Evolutionary conservation across 371 early-diverging fungal genomes (phyloP).

Genomic region (Saksenaea vasiformis): DNA sequence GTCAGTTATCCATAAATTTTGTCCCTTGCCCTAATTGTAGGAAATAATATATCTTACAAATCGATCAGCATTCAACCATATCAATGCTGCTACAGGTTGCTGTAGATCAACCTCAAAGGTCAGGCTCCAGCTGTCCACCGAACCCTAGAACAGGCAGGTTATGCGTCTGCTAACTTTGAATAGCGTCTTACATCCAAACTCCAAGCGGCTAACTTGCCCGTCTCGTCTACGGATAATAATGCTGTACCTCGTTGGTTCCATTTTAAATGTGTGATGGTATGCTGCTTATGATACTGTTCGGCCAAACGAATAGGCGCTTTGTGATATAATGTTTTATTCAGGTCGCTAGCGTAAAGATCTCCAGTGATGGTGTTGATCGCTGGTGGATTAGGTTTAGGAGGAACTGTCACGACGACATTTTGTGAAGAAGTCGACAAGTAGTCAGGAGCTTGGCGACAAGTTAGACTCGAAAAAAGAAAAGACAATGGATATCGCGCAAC

Average conservation of each 20-base stretch:
- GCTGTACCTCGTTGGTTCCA: conserved; percentile 49
- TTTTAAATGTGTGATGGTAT: conserved; percentile 42
- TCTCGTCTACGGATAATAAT: conserved; percentile 48
- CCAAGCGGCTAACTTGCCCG: conserved; percentile 47
- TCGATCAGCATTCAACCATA: conserved; percentile 49
- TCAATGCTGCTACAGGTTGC: conserved; percentile 45
- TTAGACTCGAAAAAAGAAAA: conserved; percentile 27
- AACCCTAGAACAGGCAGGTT: conserved; percentile 18
- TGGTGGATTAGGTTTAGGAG: conserved; percentile 27
- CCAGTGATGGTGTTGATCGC: conserved; percentile 33
- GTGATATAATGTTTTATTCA: conserved; percentile 9
- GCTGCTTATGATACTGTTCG: conserved; percentile 37
- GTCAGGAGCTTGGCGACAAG: conserved; percentile 34
- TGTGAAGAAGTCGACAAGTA: conserved; percentile 33
- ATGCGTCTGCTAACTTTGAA: background rate
- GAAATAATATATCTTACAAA: conserved; percentile 22
- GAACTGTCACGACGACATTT: conserved; percentile 26
- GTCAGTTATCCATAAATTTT: background rate
- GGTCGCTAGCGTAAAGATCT: conserved; percentile 30
- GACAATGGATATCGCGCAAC: conserved; percentile 20
- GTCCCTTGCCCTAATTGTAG: background rate
- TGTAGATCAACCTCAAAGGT: conserved; percentile 32
- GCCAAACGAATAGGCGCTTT: conserved; percentile 32
- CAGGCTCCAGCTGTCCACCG: conserved; percentile 36
- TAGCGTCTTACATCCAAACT: conserved; percentile 31